Evolutionary conservation across 176 grass and related monocot genomes (phyloP).

Genomic region (Chloris gayana): DNA sequence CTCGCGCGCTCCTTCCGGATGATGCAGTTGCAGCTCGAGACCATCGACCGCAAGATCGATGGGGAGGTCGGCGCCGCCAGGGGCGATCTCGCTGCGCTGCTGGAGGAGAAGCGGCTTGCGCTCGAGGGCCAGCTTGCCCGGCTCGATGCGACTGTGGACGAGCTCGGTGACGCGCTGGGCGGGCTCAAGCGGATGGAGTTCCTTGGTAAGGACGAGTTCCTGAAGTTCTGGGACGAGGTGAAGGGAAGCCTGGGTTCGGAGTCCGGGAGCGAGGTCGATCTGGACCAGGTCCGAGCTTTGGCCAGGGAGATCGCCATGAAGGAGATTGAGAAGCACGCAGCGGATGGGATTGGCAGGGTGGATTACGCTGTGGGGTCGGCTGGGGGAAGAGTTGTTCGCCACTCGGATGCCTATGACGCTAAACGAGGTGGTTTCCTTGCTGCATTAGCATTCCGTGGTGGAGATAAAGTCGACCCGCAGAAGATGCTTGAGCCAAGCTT

Average conservation of each 20-base stretch:
- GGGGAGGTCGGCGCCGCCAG: constrained; percentile 47
- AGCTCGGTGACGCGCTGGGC: constrained; percentile 52
- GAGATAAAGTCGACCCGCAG: constrained; percentile 39
- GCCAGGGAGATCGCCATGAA: constrained; percentile 74
- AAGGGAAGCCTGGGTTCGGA: constrained; percentile 36
- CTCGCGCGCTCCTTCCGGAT: constrained; percentile 55
- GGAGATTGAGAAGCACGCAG: constrained; percentile 89
- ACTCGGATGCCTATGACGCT: constrained; percentile 58
- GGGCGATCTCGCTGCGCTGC: constrained; percentile 44
- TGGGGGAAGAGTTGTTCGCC: constrained; percentile 67
- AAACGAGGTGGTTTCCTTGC: constrained; percentile 30
- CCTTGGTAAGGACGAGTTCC: constrained; percentile 63
- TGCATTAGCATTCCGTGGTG: not conserved
- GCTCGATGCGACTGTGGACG: constrained; percentile 51
- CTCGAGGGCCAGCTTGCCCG: constrained; percentile 52
- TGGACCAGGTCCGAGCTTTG: constrained; percentile 67
- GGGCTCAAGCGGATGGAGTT: constrained; percentile 60
- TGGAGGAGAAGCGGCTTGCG: constrained; percentile 60
- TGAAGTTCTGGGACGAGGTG: constrained; percentile 62
- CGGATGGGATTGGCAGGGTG: constrained; percentile 91
- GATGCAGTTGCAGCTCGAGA: constrained; percentile 80
- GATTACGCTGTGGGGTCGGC: constrained; percentile 77
- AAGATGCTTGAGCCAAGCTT: constrained; percentile 90
- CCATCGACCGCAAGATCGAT: constrained; percentile 81
- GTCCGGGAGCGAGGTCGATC: constrained; percentile 34